phyloP scores from a whole-genome alignment of 2,329 filamentous ascomycete genomes.

The Parastagonospora avenae region DNA sequence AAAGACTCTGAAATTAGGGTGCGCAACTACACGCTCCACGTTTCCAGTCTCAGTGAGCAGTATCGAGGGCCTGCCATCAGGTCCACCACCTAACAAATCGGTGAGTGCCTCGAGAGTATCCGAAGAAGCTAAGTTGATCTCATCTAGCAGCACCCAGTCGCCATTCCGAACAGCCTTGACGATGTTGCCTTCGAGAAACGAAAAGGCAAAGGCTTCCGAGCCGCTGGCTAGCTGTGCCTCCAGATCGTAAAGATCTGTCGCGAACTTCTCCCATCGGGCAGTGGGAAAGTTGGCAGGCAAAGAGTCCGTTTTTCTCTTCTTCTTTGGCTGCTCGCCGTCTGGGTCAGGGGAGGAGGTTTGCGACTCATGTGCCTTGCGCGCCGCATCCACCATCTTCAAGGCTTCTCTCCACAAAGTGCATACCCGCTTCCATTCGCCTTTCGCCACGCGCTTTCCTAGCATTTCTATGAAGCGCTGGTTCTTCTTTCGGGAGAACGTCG shows the following conservation, averaged over 20 bases:
- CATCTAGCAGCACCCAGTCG: conserved; percentile 95
- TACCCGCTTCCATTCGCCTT: conserved; percentile 84
- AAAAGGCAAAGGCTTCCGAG: conserved; percentile 83
- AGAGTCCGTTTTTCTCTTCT: conserved; percentile 69
- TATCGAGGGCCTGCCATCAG: conserved; percentile 76
- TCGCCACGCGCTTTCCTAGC: conserved; percentile 77
- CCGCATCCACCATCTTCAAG: conserved; percentile 78
- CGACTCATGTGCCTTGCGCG: conserved; percentile 49
- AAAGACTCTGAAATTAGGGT: conserved; percentile 93
- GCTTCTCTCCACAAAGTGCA: conserved; percentile 88
- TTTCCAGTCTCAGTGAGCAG: conserved; percentile 92
- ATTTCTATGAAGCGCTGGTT: conserved; percentile 82
- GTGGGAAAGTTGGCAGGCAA: conserved; percentile 60
- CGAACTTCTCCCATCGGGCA: conserved; percentile 81
- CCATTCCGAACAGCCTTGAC: conserved; percentile 95
- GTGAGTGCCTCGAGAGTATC: conserved; percentile 94
- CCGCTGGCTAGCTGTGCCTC: conserved; percentile 77
- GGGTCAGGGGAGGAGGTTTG: conserved; percentile 44
- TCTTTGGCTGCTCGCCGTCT: conserved; percentile 67
- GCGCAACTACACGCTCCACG: conserved; percentile 85
- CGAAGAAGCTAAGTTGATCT: conserved; percentile 94
- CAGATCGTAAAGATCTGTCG: conserved; percentile 74
- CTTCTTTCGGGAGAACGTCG: conserved; percentile 85
- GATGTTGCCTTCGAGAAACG: conserved; percentile 94
- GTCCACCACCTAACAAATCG: conserved; percentile 78